A percentile compares a stretch with the other conserved stretches of the same genome.
phyloP scores from a whole-genome alignment of 805 yeast genomes.

The Candida caryicola region DNA sequence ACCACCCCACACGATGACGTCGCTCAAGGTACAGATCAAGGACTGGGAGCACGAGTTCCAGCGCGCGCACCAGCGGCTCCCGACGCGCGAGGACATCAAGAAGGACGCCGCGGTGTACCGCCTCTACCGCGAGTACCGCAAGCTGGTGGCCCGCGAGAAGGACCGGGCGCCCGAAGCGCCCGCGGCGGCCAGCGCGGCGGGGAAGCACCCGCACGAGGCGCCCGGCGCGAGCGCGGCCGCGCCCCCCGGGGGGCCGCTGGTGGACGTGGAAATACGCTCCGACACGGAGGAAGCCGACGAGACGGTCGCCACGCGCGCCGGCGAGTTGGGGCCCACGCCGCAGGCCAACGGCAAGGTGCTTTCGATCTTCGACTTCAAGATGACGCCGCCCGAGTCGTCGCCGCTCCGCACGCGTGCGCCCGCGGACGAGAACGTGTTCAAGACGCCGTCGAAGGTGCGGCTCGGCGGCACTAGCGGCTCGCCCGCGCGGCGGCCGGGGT shows the following conservation, averaged over 20 bases:
- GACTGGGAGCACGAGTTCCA: constrained; percentile 39
- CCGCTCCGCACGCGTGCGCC: constrained; percentile 25
- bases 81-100: constrained; percentile 36
- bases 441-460: constrained; percentile 33
- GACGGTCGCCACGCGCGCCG: constrained; percentile 3
- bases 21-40: constrained; percentile 31
- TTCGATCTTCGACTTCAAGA: constrained; percentile 62
- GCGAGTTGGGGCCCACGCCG: constrained; percentile 81
- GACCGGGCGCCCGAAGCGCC: no score
- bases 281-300: constrained; percentile 1
- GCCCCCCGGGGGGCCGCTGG: background rate
- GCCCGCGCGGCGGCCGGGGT: background rate
- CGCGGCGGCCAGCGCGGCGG: no score
- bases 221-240: no score
- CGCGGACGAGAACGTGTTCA: constrained; percentile 19
- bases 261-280: background rate
- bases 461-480: background rate
- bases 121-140: constrained; percentile 32
- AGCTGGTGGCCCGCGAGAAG: constrained; percentile 12
- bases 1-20: background rate
- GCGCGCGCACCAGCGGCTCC: constrained; percentile 25
- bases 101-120: constrained; percentile 24
- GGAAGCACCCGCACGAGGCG: background rate
- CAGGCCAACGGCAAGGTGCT: constrained; percentile 75
- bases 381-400: constrained; percentile 45